Conservation (phyloP, 371 early-diverging fungal genomes). For the Smittium culicis region DNA sequence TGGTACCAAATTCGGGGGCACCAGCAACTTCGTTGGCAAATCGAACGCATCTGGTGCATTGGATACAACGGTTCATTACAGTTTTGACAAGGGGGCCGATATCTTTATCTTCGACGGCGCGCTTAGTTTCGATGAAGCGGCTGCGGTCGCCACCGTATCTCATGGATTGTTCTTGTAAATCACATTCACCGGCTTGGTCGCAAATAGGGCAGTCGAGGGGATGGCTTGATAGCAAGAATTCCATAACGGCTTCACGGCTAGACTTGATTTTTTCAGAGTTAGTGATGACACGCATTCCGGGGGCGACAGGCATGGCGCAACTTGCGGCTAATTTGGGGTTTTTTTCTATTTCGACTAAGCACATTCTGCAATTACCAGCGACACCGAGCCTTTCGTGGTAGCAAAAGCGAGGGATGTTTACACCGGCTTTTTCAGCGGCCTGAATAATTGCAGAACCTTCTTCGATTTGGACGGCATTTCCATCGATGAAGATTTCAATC, state of each 20-base stretch:
- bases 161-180: conserved; percentile 93
- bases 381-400: conserved; percentile 93
- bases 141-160: conserved; percentile 91
- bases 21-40: conserved; percentile 97
- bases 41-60: conserved; percentile 97
- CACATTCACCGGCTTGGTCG: conserved; percentile 98
- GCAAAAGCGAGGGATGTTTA: conserved; percentile 90
- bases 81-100: conserved; percentile 93
- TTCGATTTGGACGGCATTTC: conserved; percentile 77
- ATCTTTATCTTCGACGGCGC: conserved; percentile 94
- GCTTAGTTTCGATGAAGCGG: conserved; percentile 83
- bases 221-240: conserved; percentile 92
- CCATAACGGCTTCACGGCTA: conserved; percentile 97
- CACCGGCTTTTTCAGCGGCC: conserved; percentile 86
- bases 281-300: conserved; percentile 94
- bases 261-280: conserved; percentile 86
- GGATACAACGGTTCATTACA: conserved; percentile 95
- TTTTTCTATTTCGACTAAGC: conserved; percentile 91
- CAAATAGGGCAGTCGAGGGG: conserved; percentile 97
- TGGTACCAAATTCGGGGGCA: conserved; percentile 85
- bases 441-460: conserved; percentile 90
- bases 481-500: conserved; percentile 77
- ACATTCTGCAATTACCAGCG: conserved; percentile 98
- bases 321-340: conserved; percentile 92
- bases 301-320: conserved; percentile 93